A percentile compares a stretch with the other conserved stretches of the same genome.
These are phyloP conservation scores for Gyromitra esculenta DNA, from an alignment of 2,329 filamentous ascomycete species.

Conservation along the genomic window DNA sequence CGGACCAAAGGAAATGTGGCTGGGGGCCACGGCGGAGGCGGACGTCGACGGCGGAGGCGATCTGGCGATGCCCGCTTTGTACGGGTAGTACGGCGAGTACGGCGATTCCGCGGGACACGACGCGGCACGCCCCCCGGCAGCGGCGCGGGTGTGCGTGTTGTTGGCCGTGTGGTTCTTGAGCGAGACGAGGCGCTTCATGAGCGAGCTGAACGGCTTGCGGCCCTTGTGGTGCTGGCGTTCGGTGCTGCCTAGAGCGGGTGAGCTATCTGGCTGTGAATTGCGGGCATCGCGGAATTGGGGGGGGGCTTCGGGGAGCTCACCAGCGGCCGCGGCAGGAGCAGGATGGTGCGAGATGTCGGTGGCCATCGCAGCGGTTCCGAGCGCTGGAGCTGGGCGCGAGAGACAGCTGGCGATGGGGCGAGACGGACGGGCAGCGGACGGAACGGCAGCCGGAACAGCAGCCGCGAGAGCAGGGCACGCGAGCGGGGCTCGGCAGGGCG, in stretches of 20 bases:
- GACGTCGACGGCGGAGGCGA: constrained; percentile 66
- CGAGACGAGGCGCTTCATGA: constrained; percentile 92
- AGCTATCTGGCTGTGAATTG: not conserved
- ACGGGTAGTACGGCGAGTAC: constrained; percentile 65
- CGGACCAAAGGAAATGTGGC: constrained; percentile 66
- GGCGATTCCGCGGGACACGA: constrained; percentile 60
- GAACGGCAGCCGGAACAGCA: not conserved
- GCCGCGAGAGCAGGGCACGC: not conserved
- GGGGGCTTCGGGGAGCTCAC: constrained; percentile 9
- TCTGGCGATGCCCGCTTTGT: constrained; percentile 65
- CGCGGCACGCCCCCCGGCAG: constrained; percentile 34
- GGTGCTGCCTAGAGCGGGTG: constrained; percentile 5
- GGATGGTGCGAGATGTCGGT: constrained; percentile 47
- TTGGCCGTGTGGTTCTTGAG: constrained; percentile 70
- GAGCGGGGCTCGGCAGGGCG: not conserved
- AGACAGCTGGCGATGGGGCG: not conserved
- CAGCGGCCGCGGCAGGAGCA: constrained; percentile 4
- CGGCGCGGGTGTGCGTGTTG: constrained; percentile 38
- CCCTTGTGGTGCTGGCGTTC: constrained; percentile 64
- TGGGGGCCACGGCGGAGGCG: constrained; percentile 69
- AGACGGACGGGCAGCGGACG: not conserved
- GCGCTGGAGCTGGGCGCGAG: not conserved
- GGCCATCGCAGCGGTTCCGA: constrained; percentile 30
- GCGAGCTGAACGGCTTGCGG: constrained; percentile 81
- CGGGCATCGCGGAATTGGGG: not conserved